Evolutionary conservation across 345 rosid genomes (phyloP).

Genomic region (Brassica nigra): DNA sequence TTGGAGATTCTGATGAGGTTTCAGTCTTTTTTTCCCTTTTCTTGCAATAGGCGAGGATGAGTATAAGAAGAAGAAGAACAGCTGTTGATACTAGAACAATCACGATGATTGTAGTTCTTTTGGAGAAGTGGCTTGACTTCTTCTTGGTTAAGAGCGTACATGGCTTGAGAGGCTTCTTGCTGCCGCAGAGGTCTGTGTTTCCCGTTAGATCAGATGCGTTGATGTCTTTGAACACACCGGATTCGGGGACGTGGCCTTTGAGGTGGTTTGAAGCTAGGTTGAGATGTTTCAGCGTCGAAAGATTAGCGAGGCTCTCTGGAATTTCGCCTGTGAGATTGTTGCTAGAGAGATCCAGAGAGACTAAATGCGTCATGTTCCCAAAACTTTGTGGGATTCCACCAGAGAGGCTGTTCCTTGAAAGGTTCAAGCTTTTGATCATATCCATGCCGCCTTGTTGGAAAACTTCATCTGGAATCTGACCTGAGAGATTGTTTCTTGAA

Average conservation of each 20-base stretch:
- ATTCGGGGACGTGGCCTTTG: slow-evolving; percentile 69
- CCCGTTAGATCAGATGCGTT: slow-evolving; percentile 53
- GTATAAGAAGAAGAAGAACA: slow-evolving; percentile 37
- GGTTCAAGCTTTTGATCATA: slow-evolving; percentile 56
- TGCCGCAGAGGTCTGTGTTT: slow-evolving; percentile 74
- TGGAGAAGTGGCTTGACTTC: slow-evolving; percentile 49
- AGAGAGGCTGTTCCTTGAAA: slow-evolving; percentile 61
- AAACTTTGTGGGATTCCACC: slow-evolving; percentile 59
- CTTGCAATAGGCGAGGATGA: slow-evolving; percentile 37
- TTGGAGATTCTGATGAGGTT: slow-evolving; percentile 41
- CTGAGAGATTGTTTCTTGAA: slow-evolving; percentile 67
- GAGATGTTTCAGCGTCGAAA: slow-evolving; percentile 60
- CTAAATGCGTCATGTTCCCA: slow-evolving; percentile 51
- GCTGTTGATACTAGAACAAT: slow-evolving; percentile 50
- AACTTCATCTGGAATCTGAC: slow-evolving; percentile 50
- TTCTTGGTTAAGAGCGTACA: slow-evolving; percentile 46
- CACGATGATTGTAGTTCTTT: slow-evolving; percentile 44
- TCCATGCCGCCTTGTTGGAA: slow-evolving; percentile 44
- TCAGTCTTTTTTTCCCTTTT: slow-evolving; percentile 33
- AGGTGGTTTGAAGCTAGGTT: slow-evolving; percentile 73
- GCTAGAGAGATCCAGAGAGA: slow-evolving; percentile 64
- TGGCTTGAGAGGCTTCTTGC: slow-evolving; percentile 42
- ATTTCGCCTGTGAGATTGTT: slow-evolving; percentile 65
- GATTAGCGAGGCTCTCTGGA: slow-evolving; percentile 58
- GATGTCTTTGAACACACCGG: slow-evolving; percentile 63